These are phyloP conservation scores for Boletus reticuloceps DNA, from an alignment of 768 basidiomycete species.

Conservation along the genomic window DNA sequence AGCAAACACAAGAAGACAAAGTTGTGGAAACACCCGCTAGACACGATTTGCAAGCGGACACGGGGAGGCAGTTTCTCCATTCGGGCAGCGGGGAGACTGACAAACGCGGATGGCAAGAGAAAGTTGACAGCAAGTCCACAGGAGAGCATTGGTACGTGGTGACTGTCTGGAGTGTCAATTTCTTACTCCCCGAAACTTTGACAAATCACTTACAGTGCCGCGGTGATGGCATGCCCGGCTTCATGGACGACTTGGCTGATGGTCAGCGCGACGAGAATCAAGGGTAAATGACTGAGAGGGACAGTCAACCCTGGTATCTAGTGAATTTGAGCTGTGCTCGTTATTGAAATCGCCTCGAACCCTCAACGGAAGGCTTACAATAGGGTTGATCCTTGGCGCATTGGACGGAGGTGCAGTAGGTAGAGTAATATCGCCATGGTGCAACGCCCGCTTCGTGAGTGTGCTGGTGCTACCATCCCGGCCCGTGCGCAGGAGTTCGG, in stretches of 20 bases:
- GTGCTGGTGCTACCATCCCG: background rate
- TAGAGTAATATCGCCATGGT: background rate
- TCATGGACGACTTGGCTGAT: slow-evolving; percentile 75
- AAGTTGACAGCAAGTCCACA: slow-evolving; percentile 61
- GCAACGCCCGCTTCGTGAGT: slow-evolving; percentile 14
- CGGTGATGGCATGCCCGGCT: slow-evolving; percentile 73
- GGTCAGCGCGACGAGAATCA: slow-evolving; percentile 61
- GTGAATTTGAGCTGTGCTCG: background rate
- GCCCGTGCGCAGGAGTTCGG: slow-evolving; percentile 8
- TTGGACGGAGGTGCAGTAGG: background rate
- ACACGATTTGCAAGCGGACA: slow-evolving; percentile 57
- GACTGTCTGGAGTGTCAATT: slow-evolving; percentile 40
- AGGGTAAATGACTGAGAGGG: slow-evolving; percentile 66
- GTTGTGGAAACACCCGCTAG: slow-evolving; percentile 81
- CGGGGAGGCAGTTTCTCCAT: slow-evolving; percentile 37
- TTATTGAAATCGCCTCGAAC: background rate
- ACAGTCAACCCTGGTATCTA: slow-evolving; percentile 85
- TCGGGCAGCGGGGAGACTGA: slow-evolving; percentile 50
- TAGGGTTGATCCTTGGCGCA: slow-evolving; percentile 22
- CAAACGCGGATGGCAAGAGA: slow-evolving; percentile 72
- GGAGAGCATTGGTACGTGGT: slow-evolving; percentile 58
- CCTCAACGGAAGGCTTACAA: slow-evolving; percentile 26
- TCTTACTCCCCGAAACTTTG: background rate
- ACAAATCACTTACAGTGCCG: slow-evolving; percentile 57
- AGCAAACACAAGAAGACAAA: slow-evolving; percentile 55